phyloP scores from a whole-genome alignment of 306 rosid genomes.

The Lathyrus tuberosus region DNA sequence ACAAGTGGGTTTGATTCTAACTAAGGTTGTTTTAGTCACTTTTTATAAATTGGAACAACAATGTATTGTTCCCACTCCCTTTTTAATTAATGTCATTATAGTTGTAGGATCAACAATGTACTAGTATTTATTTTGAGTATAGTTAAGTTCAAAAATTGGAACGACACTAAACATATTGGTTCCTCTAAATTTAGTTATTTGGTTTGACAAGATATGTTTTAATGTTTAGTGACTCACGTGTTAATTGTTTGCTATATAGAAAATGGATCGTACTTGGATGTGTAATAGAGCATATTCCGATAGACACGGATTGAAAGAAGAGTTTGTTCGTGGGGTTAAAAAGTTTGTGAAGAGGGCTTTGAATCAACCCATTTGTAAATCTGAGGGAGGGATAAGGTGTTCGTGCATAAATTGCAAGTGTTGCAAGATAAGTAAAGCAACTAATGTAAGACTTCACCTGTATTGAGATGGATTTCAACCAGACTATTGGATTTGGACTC shows the following conservation, averaged over 20 bases:
- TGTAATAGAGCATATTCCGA: not conserved
- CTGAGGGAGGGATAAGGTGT: not conserved
- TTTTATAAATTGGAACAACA: too few species aligned
- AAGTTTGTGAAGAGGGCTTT: not conserved
- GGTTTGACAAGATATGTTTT: too few species aligned
- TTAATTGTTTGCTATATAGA: too few species aligned
- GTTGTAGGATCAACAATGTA: too few species aligned
- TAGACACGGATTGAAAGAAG: not conserved
- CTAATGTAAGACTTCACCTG: not conserved
- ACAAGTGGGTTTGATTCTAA: rapidly evolving
- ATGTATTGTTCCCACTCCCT: too few species aligned
- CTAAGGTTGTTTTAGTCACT: too few species aligned
- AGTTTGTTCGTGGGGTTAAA: not conserved
- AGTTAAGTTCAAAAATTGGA: too few species aligned
- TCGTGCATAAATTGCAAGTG: not conserved
- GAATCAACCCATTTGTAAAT: not conserved
- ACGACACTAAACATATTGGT: too few species aligned
- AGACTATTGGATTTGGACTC: not conserved
- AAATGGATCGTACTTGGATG: not conserved
- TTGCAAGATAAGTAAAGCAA: not conserved
- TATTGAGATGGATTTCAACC: not conserved
- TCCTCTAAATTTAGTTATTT: too few species aligned
- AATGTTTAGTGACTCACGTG: too few species aligned
- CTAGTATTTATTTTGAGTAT: too few species aligned
- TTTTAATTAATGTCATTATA: too few species aligned